Evolutionary conservation across 2,329 filamentous ascomycete species (phyloP), one percentile per base, ranked within the genome.

Genomic region (Clarireedia homoeocarpa): DNA sequence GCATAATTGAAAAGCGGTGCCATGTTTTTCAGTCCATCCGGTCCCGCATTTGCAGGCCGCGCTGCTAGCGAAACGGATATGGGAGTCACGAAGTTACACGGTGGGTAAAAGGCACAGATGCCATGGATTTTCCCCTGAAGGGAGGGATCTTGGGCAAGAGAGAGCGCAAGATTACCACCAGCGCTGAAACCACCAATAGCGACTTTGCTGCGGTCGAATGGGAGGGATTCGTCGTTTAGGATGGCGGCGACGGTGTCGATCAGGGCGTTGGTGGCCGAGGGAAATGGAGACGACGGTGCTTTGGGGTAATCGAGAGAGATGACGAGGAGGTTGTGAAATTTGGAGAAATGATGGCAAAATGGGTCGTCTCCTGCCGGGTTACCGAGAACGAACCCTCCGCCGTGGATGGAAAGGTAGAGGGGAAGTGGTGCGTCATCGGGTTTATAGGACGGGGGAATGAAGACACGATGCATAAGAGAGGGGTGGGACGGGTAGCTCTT

Each of bases 261-360:
- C 17, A 79, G 56, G 61, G 80, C 77, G 59, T 75, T 60, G 2
- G 75, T 67, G 0, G 71, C 69, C 0, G 57, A 62, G 0, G 78
- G 78, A 62, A 78, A 81, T 6, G 70, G 71, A 12, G 65, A 61
- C 6, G 63, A 60, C 0, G 78, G 78, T 0, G 75, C 73, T 63
- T 78, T 78, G 62, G 68, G 66, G 68, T 81, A 81, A 61, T 76
- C 70, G 20, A 81, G 69, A 12, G 71, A 72, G 12, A 79, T 63
- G 17, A 79, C 76, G 7, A 78, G 63, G 58, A 74, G 70, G 45
- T 65, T 60, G 52, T 74, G 69, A 2, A 63, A 59, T 48, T 71
- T 66, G 40, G 75, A 70, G 60, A 77, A 76, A 52, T 62, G 58
- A 36, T 63, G 64, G 65, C 74, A 77, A 69, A 77, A 77, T 15